Percentiles rank a stretch among this genome's conserved stretches.
Evolutionary conservation across 495 filamentous ascomycete species (phyloP).

Genomic region (Aspergillus sclerotioniger): DNA sequence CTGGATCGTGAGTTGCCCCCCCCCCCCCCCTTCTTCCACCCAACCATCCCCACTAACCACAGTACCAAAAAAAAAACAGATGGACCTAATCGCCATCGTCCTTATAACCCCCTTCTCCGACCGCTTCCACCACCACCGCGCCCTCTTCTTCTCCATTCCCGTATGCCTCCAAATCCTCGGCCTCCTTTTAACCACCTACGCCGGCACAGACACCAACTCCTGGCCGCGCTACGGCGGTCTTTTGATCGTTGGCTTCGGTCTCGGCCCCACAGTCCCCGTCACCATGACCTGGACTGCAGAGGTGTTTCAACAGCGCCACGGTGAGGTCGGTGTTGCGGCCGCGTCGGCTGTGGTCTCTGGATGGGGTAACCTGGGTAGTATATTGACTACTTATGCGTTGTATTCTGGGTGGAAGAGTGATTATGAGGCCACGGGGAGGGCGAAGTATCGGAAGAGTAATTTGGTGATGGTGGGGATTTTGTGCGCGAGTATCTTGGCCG

Average conservation of each 20-base stretch:
- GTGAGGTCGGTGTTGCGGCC: slow-evolving; percentile 89
- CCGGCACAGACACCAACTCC: slow-evolving; percentile 57
- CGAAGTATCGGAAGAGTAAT: slow-evolving; percentile 80
- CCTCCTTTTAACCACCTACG: slow-evolving; percentile 76
- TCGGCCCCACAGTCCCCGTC: slow-evolving; percentile 87
- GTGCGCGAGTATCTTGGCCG: slow-evolving; percentile 69
- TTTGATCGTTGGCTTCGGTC: slow-evolving; percentile 86
- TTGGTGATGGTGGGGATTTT: slow-evolving; percentile 86
- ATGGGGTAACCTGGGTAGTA: slow-evolving; percentile 78
- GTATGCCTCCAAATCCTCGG: slow-evolving; percentile 79
- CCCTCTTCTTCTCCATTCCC: slow-evolving; percentile 77
- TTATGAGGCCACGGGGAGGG: slow-evolving; percentile 56
- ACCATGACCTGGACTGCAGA: slow-evolving; percentile 93
- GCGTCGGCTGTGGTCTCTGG: slow-evolving; percentile 83
- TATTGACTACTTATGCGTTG: slow-evolving; percentile 84
- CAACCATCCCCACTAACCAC: slow-evolving; percentile 7
- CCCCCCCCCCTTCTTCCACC: not conserved
- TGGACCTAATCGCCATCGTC: slow-evolving; percentile 85
- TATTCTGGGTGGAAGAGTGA: slow-evolving; percentile 84
- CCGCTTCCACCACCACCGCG: slow-evolving; percentile 77
- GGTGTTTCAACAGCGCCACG: slow-evolving; percentile 85
- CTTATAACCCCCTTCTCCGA: slow-evolving; percentile 83
- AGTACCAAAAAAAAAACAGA: slow-evolving; percentile 53
- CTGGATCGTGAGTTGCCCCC: slow-evolving; percentile 66
- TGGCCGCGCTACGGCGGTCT: slow-evolving; percentile 88